Evolutionary conservation across 2,329 filamentous ascomycete species (phyloP).

Genomic region (Arachnomyces sp.): DNA sequence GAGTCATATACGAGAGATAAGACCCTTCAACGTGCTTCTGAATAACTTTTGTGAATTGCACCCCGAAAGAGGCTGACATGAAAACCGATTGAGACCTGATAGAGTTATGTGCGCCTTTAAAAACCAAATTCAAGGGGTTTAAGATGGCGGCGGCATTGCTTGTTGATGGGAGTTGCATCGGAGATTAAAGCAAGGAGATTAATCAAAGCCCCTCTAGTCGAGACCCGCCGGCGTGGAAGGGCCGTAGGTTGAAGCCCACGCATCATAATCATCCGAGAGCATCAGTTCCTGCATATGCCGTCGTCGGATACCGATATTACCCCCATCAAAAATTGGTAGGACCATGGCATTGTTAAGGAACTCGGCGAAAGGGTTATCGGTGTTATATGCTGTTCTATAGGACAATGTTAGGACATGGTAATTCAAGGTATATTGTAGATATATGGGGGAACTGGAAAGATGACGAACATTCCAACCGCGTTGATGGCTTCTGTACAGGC

Average conservation of each 20-base stretch:
- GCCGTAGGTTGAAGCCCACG: constrained; percentile 30
- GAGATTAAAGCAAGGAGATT: too few relatives aligned
- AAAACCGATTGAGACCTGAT: too few relatives aligned
- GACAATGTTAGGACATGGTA: not conserved
- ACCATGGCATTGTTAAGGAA: constrained; percentile 40
- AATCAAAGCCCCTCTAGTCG: too few relatives aligned
- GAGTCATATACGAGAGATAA: too few relatives aligned
- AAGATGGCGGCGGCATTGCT: too few relatives aligned
- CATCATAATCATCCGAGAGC: constrained; percentile 36
- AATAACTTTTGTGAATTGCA: too few relatives aligned
- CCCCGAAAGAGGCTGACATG: too few relatives aligned
- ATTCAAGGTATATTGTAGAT: too few relatives aligned
- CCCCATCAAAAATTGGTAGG: constrained; percentile 46
- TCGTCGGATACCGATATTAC: constrained; percentile 46
- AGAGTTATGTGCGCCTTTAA: too few relatives aligned
- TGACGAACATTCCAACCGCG: constrained; percentile 43
- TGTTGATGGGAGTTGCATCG: too few relatives aligned
- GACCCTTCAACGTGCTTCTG: too few relatives aligned
- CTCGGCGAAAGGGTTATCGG: constrained; percentile 35
- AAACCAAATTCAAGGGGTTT: too few relatives aligned
- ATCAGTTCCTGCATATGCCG: constrained; percentile 42
- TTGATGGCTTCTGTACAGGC: constrained; percentile 44
- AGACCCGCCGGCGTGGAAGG: constrained; percentile 18
- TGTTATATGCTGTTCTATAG: constrained; percentile 33
- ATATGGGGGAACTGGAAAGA: constrained; percentile 1